Conservation (phyloP, 768 basidiomycete species). For the Boletellus emodensis region DNA sequence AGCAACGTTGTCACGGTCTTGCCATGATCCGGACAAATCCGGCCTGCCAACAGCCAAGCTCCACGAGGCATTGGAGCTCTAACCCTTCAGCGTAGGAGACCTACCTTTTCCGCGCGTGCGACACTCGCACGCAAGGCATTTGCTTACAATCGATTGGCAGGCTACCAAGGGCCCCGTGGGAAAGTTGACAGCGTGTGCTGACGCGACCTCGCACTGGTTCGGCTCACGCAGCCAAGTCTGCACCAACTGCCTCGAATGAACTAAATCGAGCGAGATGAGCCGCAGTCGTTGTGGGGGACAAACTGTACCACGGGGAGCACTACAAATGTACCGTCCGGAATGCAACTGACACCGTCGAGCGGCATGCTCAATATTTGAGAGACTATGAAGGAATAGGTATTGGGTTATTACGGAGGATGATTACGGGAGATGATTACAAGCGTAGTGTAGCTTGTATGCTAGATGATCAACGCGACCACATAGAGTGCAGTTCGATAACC, state of each 20-base stretch:
- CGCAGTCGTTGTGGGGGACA: background rate
- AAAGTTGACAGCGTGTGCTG: background rate
- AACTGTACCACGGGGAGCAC: background rate
- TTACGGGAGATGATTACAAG: background rate
- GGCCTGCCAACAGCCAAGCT: constrained; percentile 15
- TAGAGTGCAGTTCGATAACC: background rate
- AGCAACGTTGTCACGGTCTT: constrained; percentile 17
- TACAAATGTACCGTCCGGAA: background rate
- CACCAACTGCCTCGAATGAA: background rate
- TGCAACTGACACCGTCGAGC: background rate
- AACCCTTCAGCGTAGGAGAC: background rate
- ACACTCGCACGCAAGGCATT: background rate
- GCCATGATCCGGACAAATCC: too few species aligned
- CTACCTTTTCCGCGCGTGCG: background rate
- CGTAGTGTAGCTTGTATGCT: background rate
- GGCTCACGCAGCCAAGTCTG: background rate
- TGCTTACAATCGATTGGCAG: background rate
- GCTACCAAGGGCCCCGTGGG: constrained; percentile 6
- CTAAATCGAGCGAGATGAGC: background rate
- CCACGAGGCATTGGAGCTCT: constrained; percentile 15
- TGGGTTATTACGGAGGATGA: background rate
- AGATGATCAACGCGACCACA: background rate
- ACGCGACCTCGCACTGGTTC: too few species aligned
- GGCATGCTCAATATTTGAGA: background rate
- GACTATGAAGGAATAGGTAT: background rate